These are phyloP conservation scores for Trichoderma oligosporum DNA, from an alignment of 2,329 filamentous ascomycete species.

Conservation along the genomic window DNA sequence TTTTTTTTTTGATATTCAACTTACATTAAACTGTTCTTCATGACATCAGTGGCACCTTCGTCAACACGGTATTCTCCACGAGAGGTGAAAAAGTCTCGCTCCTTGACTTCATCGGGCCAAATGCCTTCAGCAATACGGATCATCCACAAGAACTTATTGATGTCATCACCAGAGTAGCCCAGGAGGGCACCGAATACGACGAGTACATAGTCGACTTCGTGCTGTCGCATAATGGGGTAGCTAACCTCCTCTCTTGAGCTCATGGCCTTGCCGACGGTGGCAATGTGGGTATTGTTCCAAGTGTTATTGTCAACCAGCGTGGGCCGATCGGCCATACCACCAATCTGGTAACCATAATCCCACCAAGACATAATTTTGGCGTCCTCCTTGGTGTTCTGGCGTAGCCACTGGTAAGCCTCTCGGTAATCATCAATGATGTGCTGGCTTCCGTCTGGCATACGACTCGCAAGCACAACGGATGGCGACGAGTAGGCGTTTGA, in stretches of 20 bases:
- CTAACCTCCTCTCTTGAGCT: conserved; percentile 95
- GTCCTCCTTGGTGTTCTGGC: conserved; percentile 90
- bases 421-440: conserved; percentile 99
- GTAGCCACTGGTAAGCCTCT: conserved; percentile 98
- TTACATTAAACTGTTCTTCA: conserved; percentile 99
- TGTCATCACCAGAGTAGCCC: conserved; percentile 96
- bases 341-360: conserved; percentile 99
- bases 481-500: conserved; percentile 98
- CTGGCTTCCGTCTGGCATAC: conserved; percentile 88
- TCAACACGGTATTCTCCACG: conserved; percentile 95
- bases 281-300: conserved; percentile 99
- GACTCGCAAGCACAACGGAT: conserved; percentile 90
- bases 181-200: conserved; percentile 94
- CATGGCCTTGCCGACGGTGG: conserved; percentile 98
- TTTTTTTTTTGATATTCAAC: conserved; percentile 37
- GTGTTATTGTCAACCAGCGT: conserved; percentile 99
- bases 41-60: conserved; percentile 86
- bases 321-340: conserved; percentile 96
- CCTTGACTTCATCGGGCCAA: conserved; percentile 98
- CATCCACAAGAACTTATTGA: conserved; percentile 99
- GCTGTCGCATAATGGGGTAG: conserved; percentile 96
- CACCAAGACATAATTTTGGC: conserved; percentile 99
- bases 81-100: conserved; percentile 90
- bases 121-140: conserved; percentile 98
- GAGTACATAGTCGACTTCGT: conserved; percentile 98